Conservation (phyloP, 768 basidiomycete genomes). For the Mycena capillaripes region DNA sequence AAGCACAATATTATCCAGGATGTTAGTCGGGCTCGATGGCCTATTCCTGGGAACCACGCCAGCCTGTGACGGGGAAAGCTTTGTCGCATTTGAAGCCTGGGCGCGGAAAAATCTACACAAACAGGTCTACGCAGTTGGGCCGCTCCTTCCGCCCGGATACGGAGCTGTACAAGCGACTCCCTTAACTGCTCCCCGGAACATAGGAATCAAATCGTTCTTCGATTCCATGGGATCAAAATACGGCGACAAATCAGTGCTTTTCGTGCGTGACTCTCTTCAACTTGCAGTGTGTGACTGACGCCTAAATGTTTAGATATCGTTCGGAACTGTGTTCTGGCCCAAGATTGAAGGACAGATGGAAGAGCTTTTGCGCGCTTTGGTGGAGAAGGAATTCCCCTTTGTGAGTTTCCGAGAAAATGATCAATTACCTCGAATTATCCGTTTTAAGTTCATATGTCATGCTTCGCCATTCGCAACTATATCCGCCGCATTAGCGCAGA, state of each 20-base stretch:
- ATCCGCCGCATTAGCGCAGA: background rate
- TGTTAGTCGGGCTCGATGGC: conserved; percentile 7
- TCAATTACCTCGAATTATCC: background rate
- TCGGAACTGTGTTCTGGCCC: conserved; percentile 16
- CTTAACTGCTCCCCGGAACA: background rate
- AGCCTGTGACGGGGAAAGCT: background rate
- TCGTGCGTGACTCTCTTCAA: background rate
- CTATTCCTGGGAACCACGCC: background rate
- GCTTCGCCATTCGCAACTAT: background rate
- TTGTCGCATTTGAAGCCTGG: background rate
- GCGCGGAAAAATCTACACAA: background rate
- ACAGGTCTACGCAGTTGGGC: background rate
- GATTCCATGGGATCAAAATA: background rate
- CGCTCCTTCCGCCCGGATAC: conserved; percentile 7
- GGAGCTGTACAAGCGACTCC: background rate
- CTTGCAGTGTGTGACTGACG: background rate
- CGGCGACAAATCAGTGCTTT: background rate
- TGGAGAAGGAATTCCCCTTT: conserved; percentile 8
- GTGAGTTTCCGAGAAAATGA: background rate
- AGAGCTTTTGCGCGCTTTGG: background rate
- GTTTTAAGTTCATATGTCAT: background rate
- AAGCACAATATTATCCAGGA: background rate
- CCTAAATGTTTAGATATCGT: background rate
- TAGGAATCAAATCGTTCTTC: background rate
- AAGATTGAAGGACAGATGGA: background rate